phyloP scores from a whole-genome alignment of 163 green algal genomes.

The Prototheca stagnorum region DNA sequence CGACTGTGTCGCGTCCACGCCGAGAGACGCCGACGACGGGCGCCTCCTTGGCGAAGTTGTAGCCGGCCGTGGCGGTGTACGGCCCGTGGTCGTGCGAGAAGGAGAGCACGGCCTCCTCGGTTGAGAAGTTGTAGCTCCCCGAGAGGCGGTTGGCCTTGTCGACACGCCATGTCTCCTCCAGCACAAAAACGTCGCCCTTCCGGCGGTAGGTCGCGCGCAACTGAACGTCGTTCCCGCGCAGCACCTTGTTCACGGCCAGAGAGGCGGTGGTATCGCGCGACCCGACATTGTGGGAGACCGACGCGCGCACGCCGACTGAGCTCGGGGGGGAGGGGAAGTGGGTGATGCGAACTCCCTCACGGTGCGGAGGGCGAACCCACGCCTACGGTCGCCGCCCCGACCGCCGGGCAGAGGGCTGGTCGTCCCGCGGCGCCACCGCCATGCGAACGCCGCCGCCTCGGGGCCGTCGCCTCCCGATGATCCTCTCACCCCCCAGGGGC shows the following conservation, averaged over 20 bases:
- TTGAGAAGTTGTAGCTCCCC: constrained; percentile 21
- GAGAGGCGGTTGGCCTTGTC: constrained; percentile 17
- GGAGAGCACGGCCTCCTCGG: constrained; percentile 5
- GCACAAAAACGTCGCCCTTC: constrained; percentile 3
- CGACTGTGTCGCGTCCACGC: constrained; percentile 5
- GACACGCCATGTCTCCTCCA: constrained; percentile 18
- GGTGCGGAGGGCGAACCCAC: no score
- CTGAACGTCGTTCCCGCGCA: constrained; percentile 2
- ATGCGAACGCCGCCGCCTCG: no score
- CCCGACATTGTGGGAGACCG: constrained; percentile 4
- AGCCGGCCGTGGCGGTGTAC: constrained; percentile 4
- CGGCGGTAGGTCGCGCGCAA: constrained; percentile 7
- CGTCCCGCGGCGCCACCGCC: no score
- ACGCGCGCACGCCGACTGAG: constrained; percentile 12
- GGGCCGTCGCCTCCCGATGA: no score
- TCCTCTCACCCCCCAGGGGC: constrained; percentile 7
- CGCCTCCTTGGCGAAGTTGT: constrained; percentile 7
- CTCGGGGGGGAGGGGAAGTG: not conserved
- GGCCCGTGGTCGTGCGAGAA: constrained; percentile 6
- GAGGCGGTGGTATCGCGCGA: not conserved
- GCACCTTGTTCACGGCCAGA: constrained; percentile 3
- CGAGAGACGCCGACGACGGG: not conserved
- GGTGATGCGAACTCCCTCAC: no score
- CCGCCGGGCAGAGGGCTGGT: no score
- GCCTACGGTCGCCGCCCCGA: no score